A percentile compares a stretch with the other conserved stretches of the same genome.
Conservation (phyloP, 2,329 filamentous ascomycete species). For the Capronia americana region DNA sequence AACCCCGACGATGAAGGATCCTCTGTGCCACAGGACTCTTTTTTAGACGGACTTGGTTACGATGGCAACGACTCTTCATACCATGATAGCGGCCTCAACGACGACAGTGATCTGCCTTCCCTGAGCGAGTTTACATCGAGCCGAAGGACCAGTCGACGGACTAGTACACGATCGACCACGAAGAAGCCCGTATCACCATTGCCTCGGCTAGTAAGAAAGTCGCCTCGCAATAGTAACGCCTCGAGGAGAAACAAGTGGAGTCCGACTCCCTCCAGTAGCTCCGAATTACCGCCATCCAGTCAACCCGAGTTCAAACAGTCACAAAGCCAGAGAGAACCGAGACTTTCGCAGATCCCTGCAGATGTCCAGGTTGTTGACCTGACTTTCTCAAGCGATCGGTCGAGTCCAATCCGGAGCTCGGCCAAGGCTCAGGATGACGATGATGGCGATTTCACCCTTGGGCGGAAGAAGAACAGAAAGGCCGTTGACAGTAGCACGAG, state of each 20-base stretch:
- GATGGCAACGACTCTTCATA: slow-evolving; percentile 36
- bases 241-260: slow-evolving; percentile 9
- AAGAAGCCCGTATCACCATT: slow-evolving; percentile 10
- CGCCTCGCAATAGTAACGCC: slow-evolving; percentile 14
- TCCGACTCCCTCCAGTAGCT: slow-evolving; percentile 15
- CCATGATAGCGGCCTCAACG: slow-evolving; percentile 26
- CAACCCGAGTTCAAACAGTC: slow-evolving; percentile 32
- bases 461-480: slow-evolving; percentile 10
- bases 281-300: slow-evolving; percentile 30
- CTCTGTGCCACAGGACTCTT: slow-evolving; percentile 23
- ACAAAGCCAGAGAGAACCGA: slow-evolving; percentile 27
- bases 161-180: slow-evolving; percentile 7
- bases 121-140: slow-evolving; percentile 33
- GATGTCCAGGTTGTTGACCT: slow-evolving; percentile 46
- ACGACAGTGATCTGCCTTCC: slow-evolving; percentile 37
- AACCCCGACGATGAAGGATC: slow-evolving; percentile 11
- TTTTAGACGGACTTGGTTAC: slow-evolving; percentile 35
- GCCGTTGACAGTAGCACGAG: slow-evolving; percentile 12
- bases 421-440: slow-evolving; percentile 12
- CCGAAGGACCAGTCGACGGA: slow-evolving; percentile 17
- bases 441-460: slow-evolving; percentile 6
- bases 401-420: slow-evolving; percentile 27
- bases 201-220: slow-evolving; percentile 17
- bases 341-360: slow-evolving; percentile 36
- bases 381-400: slow-evolving; percentile 47